Percentiles rank a stretch among this genome's conserved stretches.
Evolutionary conservation across 1,284 basidiomycete species (phyloP).

Genomic region (Sanghuangporus weigelae): DNA sequence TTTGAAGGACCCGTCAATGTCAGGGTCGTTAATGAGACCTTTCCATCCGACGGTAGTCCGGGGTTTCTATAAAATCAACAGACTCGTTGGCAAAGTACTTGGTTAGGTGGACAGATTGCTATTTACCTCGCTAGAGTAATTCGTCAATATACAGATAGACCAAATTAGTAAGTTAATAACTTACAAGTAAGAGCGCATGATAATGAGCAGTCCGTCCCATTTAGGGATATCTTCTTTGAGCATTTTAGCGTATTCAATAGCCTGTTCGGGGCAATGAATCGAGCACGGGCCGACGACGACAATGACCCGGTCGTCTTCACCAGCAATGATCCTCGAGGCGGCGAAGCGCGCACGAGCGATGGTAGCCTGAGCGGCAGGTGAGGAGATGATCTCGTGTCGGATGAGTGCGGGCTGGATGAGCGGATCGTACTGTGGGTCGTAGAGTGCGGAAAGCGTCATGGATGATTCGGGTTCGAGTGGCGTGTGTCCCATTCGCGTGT

Average conservation of each 20-base stretch:
- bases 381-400: conserved; percentile 74
- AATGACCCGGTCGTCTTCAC: conserved; percentile 79
- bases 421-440: conserved; percentile 75
- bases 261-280: conserved; percentile 87
- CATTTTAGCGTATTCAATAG: conserved; percentile 82
- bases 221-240: conserved; percentile 66
- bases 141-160: neutral
- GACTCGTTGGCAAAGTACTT: conserved; percentile 16
- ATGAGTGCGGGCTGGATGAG: conserved; percentile 88
- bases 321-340: conserved; percentile 74
- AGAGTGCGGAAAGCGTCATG: neutral
- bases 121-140: conserved; percentile 14
- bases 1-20: conserved; percentile 90
- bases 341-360: conserved; percentile 77
- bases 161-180: conserved; percentile 24
- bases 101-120: conserved; percentile 20
- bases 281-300: conserved; percentile 96
- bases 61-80: conserved; percentile 55
- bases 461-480: conserved; percentile 1
- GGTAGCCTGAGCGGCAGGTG: conserved; percentile 54
- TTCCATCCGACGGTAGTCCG: conserved; percentile 89
- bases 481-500: neutral
- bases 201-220: conserved; percentile 79
- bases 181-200: conserved; percentile 97
- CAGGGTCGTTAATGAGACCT: conserved; percentile 85